phyloP scores from a whole-genome alignment of 2,329 filamentous ascomycete species.

The Aureobasidium lini region DNA sequence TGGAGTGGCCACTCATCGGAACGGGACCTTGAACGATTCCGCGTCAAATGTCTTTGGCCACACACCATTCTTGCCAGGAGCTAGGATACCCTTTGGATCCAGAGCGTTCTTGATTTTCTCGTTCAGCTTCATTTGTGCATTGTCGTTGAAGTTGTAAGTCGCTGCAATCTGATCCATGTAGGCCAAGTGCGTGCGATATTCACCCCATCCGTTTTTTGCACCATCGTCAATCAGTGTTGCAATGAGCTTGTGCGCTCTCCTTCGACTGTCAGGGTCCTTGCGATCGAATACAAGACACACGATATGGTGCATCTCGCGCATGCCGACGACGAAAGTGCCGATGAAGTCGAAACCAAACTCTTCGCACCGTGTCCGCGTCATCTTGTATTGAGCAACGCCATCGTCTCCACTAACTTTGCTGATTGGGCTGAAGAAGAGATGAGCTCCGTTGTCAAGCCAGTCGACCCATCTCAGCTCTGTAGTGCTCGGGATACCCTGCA shows the following conservation, averaged over 20 bases:
- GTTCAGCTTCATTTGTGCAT: conserved; percentile 37
- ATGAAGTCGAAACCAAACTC: conserved; percentile 46
- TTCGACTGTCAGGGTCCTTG: conserved; percentile 32
- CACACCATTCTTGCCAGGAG: conserved; percentile 42
- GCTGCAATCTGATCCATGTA: conserved; percentile 40
- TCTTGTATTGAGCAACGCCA: conserved; percentile 37
- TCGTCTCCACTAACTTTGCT: conserved; percentile 42
- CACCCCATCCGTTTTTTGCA: conserved; percentile 37
- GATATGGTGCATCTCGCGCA: conserved; percentile 51
- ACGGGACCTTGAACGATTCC: too few species aligned
- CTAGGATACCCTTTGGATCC: conserved; percentile 42
- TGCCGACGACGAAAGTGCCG: conserved; percentile 43
- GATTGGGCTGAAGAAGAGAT: conserved; percentile 48
- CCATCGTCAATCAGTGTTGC: conserved; percentile 32
- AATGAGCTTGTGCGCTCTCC: conserved; percentile 33
- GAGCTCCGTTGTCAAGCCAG: conserved; percentile 47
- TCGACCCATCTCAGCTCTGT: conserved; percentile 39
- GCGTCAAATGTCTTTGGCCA: conserved; percentile 26
- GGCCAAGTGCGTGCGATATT: conserved; percentile 41
- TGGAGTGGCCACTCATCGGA: too few species aligned
- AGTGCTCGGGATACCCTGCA: conserved; percentile 27
- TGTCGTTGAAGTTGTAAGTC: conserved; percentile 37
- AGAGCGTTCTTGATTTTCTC: conserved; percentile 40
- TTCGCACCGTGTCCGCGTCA: conserved; percentile 28
- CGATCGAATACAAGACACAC: conserved; percentile 48